These are phyloP conservation scores for Yarrowia osloensis DNA, from an alignment of 805 yeast species.

Conservation along the genomic window DNA sequence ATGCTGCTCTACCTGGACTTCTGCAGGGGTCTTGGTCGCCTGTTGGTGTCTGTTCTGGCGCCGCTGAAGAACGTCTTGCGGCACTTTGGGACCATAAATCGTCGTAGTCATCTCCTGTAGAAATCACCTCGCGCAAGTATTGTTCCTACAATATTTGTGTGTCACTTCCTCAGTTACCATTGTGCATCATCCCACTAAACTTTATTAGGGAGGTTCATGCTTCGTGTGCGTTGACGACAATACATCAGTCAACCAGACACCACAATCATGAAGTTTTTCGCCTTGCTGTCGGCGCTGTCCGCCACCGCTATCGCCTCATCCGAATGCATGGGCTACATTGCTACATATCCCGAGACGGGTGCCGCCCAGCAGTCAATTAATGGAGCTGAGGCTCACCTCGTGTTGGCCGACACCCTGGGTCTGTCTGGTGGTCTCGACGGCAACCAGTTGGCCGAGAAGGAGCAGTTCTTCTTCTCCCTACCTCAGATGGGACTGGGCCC, in stretches of 20 bases:
- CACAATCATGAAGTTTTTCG: conserved; percentile 19
- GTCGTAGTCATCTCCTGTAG: background rate
- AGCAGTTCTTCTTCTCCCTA: conserved; percentile 17
- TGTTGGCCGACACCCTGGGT: conserved; percentile 29
- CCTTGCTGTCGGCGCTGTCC: conserved; percentile 23
- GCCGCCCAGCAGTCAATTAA: background rate
- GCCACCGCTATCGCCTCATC: conserved; percentile 21
- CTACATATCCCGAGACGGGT: conserved; percentile 7
- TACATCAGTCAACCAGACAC: conserved; percentile 8
- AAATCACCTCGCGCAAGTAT: too few relatives aligned
- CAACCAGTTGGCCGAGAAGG: conserved; percentile 18
- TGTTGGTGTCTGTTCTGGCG: background rate
- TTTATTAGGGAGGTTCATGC: background rate
- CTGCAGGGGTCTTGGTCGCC: background rate
- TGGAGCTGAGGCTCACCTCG: conserved; percentile 24
- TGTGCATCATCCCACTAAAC: background rate
- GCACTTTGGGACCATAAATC: background rate
- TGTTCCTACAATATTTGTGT: too few relatives aligned
- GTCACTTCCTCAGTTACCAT: too few relatives aligned
- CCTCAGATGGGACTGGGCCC: conserved; percentile 16
- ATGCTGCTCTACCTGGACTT: background rate
- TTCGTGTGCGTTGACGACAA: conserved; percentile 27
- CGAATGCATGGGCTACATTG: conserved; percentile 9
- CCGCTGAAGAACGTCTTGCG: background rate
- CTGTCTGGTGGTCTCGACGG: conserved; percentile 23